Evolutionary conservation across 371 early-diverging fungal genomes (phyloP).

Genomic region (Dinochytrium kinnereticum): DNA sequence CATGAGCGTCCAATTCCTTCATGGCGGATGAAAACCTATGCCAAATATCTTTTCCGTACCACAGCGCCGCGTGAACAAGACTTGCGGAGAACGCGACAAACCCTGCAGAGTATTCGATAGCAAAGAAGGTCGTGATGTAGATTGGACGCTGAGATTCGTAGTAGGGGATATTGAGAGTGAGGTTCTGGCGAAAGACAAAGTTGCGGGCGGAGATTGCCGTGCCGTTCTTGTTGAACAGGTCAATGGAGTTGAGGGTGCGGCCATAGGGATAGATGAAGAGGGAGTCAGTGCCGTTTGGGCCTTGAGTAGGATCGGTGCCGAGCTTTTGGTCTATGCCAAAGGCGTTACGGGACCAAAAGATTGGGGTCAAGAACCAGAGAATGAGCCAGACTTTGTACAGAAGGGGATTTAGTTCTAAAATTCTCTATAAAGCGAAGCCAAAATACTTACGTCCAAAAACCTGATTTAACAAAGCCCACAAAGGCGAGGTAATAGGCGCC

Average conservation of each 20-base stretch:
- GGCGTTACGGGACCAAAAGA: not conserved
- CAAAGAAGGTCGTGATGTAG: conserved; percentile 75
- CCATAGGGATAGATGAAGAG: conserved; percentile 1
- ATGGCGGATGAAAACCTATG: conserved; percentile 20
- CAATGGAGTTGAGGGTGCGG: conserved; percentile 12
- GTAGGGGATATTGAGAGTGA: not conserved
- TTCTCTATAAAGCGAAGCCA: not conserved
- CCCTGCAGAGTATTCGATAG: conserved; percentile 28
- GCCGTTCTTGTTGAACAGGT: conserved; percentile 10
- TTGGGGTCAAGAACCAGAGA: conserved; percentile 7
- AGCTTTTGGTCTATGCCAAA: not conserved
- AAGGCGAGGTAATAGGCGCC: conserved; percentile 8
- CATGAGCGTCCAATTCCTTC: conserved; percentile 13
- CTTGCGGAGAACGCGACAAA: conserved; percentile 30
- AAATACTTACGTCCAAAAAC: conserved; percentile 9
- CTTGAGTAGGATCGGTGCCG: conserved; percentile 14
- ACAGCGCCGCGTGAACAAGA: conserved; percentile 38
- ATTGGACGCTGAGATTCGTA: conserved; percentile 74
- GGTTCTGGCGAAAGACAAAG: conserved; percentile 1
- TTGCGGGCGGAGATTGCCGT: not conserved
- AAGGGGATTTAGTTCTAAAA: not conserved
- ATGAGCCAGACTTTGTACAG: conserved; percentile 4
- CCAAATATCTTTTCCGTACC: conserved; percentile 18
- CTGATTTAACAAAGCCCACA: conserved; percentile 17
- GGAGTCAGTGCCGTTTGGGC: conserved; percentile 29